A percentile compares a stretch with the other conserved stretches of the same genome.
Evolutionary conservation across 1,284 basidiomycete genomes (phyloP).

Genomic region (Puccinia novopanici): DNA sequence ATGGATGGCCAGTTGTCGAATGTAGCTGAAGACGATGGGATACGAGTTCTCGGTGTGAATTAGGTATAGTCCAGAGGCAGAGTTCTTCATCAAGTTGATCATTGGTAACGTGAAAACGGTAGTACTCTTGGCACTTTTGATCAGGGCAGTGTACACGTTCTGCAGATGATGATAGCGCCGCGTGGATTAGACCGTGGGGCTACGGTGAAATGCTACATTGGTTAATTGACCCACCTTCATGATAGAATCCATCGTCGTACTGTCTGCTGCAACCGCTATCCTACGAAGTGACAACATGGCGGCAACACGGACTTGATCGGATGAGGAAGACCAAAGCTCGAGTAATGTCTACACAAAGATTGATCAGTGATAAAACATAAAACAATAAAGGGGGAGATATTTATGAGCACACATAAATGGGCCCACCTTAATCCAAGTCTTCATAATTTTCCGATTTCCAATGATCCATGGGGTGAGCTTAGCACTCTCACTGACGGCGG

Average conservation of each 20-base stretch:
- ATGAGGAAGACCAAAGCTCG: conserved; percentile 73
- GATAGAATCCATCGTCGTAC: conserved; percentile 78
- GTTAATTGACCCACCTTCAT: conserved; percentile 69
- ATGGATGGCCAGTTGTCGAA: conserved; percentile 91
- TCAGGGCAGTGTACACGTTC: conserved; percentile 81
- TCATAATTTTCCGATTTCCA: conserved; percentile 77
- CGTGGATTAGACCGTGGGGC: not conserved
- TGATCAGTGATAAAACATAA: not conserved
- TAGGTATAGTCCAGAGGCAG: conserved; percentile 86
- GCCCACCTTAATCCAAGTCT: conserved; percentile 77
- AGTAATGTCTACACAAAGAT: conserved; percentile 68
- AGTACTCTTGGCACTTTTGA: conserved; percentile 79
- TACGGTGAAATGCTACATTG: not conserved
- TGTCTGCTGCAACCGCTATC: conserved; percentile 77
- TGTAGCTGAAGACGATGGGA: conserved; percentile 94
- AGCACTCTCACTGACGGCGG: conserved; percentile 76
- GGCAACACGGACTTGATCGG: conserved; percentile 81
- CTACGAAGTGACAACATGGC: conserved; percentile 83
- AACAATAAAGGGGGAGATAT: not conserved
- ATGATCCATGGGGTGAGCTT: conserved; percentile 84
- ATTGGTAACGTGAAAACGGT: conserved; percentile 84
- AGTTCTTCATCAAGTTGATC: conserved; percentile 97
- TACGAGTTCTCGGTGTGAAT: conserved; percentile 74
- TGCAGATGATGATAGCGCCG: conserved; percentile 59
- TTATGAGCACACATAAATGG: not conserved